Evolutionary conservation across 2,329 filamentous ascomycete genomes (phyloP), one percentile per base, ranked within the genome.

Genomic region (Grosmannia penicillata): DNA sequence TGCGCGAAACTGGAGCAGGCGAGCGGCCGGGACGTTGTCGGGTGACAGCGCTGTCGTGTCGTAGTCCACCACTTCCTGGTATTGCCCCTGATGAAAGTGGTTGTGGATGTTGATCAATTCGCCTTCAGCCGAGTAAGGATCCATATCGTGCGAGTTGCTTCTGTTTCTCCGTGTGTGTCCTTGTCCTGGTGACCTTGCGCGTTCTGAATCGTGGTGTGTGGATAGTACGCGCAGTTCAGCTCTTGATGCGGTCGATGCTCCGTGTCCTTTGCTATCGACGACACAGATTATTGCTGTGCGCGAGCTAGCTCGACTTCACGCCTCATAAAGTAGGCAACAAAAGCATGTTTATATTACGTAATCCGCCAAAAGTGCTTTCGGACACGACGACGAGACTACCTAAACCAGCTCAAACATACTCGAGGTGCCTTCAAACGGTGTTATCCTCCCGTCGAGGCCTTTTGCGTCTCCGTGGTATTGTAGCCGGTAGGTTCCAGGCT

Each of bases 401-500:
- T 26, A 55, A 4, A 45, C 33, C 23, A 64, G 39, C 15, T 50
- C 58, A 56, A 79, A 81, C 37, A 56, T 56, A 34, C 64, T 62
- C 50, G 78, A 82, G 8, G 65, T 64, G 0, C 82, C 83, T 47
- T 82, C 72, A 60, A 93, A 91, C 4, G 70, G 55, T 28, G 61
- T 71, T 28, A 91, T 75, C 1, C 50, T 76, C 2, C 66, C 72
- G 22, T 70, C 52, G 10, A 76, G 48, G 6, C 64, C 64, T 69
- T 87, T 95, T 3, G 74, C 65, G 58, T 95, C 86, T 0, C 89
- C 89, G 57, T 78, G 89, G 53, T 95, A 96, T 59, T 67, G 73
- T 33, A 93, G 58, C 19, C 86, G 65, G 58, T 94, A 96, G 34
- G 69, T 73, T 0, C 87, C 87, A 1, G 56, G 58, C 42, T 66